These are phyloP conservation scores for Calonectria montana DNA, from an alignment of 2,329 filamentous ascomycete species.

Conservation along the genomic window DNA sequence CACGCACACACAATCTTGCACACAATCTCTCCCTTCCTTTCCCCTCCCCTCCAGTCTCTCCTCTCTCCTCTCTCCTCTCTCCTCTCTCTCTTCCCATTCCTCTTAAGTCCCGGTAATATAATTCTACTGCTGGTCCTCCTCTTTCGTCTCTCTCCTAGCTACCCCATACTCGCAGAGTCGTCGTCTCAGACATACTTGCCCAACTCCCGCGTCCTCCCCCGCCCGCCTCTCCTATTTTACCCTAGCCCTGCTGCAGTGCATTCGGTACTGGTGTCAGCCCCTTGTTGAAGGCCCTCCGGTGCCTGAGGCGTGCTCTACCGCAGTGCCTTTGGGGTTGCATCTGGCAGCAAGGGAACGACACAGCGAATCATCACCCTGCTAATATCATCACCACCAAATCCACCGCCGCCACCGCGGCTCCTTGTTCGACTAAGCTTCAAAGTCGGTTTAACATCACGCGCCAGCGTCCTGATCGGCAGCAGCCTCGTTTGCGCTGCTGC, in stretches of 20 bases:
- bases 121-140: background rate
- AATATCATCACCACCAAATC: slow-evolving; percentile 7
- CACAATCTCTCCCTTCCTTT: too few relatives aligned
- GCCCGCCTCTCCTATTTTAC: background rate
- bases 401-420: background rate
- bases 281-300: slow-evolving; percentile 8
- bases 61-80: background rate
- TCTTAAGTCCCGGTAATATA: background rate
- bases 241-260: slow-evolving; percentile 2
- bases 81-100: background rate
- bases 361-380: slow-evolving; percentile 9
- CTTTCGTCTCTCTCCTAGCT: background rate
- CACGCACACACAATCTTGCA: too few relatives aligned
- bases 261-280: slow-evolving; percentile 3
- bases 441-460: background rate
- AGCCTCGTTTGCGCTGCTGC: background rate
- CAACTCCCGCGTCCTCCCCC: background rate
- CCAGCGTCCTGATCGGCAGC: background rate
- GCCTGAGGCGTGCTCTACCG: slow-evolving; percentile 3
- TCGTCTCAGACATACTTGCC: background rate
- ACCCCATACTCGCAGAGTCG: background rate
- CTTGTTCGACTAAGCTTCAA: background rate
- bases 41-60: too few relatives aligned
- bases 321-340: slow-evolving; percentile 2
- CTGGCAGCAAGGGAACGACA: slow-evolving; percentile 5